phyloP scores from a whole-genome alignment of 371 early-diverging fungal species.

The Mucor racemosus region DNA sequence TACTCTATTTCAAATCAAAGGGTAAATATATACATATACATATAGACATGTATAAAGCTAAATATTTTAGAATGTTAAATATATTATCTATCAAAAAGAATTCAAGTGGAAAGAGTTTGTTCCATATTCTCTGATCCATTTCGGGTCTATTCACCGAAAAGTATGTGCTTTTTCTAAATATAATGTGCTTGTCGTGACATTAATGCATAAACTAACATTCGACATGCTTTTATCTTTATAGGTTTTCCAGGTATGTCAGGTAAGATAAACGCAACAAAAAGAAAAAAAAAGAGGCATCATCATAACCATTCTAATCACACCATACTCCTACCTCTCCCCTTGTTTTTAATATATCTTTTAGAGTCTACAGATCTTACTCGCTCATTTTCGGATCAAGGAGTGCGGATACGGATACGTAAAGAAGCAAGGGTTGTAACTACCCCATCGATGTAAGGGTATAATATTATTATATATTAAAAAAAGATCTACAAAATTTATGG shows the following conservation, averaged over 20 bases:
- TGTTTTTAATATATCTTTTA: slow-evolving; percentile 13
- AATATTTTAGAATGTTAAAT: neutral
- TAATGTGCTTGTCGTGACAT: slow-evolving; percentile 8
- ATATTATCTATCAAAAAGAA: slow-evolving; percentile 17
- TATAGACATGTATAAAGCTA: too few species aligned
- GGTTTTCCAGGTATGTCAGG: slow-evolving; percentile 89
- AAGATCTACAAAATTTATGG: neutral
- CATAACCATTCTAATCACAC: neutral
- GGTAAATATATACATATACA: slow-evolving; percentile 39
- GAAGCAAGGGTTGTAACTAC: slow-evolving; percentile 17
- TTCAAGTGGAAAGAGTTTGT: slow-evolving; percentile 33
- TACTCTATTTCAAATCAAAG: slow-evolving; percentile 84
- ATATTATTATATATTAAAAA: neutral
- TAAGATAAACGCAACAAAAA: slow-evolving; percentile 22
- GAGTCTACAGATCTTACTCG: slow-evolving; percentile 38
- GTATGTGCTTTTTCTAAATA: slow-evolving; percentile 31
- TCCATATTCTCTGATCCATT: slow-evolving; percentile 61
- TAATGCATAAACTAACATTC: neutral
- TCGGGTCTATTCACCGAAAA: slow-evolving; percentile 85
- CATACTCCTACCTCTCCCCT: neutral
- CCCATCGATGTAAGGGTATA: slow-evolving; percentile 15
- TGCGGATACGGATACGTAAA: slow-evolving; percentile 35
- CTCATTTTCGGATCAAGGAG: slow-evolving; percentile 40
- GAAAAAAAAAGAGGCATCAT: neutral
- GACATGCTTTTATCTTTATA: slow-evolving; percentile 68